A percentile compares a stretch with the other conserved stretches of the same genome.
phyloP scores from a whole-genome alignment of 768 basidiomycete species.

The Lactarius tabidus region DNA sequence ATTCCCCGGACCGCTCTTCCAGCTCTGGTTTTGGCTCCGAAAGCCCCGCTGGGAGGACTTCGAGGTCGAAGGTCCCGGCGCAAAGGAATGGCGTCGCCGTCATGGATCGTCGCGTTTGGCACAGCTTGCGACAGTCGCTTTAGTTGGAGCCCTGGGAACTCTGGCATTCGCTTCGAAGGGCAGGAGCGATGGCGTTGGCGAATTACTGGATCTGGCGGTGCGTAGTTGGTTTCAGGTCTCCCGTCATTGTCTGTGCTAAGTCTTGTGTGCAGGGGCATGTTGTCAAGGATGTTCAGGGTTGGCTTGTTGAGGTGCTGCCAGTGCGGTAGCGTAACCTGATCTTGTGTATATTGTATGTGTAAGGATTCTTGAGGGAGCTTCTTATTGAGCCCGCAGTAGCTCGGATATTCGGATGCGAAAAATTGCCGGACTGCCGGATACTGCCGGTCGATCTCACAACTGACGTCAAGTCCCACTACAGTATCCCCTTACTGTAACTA shows the following conservation, averaged over 20 bases:
- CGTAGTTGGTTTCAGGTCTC: not conserved
- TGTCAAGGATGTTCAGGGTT: not conserved
- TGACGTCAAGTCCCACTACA: too few species aligned
- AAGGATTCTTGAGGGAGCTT: not conserved
- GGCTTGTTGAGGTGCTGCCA: not conserved
- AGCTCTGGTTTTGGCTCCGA: constrained; percentile 20
- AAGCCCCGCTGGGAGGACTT: constrained; percentile 15
- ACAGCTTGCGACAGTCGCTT: not conserved
- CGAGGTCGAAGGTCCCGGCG: constrained; percentile 8
- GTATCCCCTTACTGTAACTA: too few species aligned
- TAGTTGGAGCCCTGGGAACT: not conserved
- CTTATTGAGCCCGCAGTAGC: too few species aligned
- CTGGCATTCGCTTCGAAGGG: not conserved
- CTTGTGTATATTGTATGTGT: not conserved
- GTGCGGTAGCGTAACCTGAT: not conserved
- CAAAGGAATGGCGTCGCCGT: constrained; percentile 9
- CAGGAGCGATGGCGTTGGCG: not conserved
- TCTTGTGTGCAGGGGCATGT: not conserved
- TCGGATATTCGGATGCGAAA: too few species aligned
- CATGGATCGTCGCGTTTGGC: not conserved
- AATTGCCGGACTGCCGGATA: too few species aligned
- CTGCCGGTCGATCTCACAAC: too few species aligned
- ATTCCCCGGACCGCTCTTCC: constrained; percentile 20
- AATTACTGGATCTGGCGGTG: not conserved
- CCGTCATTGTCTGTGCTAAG: not conserved